Percentiles rank a stretch among this genome's conserved stretches.
phyloP scores from a whole-genome alignment of 495 filamentous ascomycete species.

The Aspergillus sclerotiicarbonarius region DNA sequence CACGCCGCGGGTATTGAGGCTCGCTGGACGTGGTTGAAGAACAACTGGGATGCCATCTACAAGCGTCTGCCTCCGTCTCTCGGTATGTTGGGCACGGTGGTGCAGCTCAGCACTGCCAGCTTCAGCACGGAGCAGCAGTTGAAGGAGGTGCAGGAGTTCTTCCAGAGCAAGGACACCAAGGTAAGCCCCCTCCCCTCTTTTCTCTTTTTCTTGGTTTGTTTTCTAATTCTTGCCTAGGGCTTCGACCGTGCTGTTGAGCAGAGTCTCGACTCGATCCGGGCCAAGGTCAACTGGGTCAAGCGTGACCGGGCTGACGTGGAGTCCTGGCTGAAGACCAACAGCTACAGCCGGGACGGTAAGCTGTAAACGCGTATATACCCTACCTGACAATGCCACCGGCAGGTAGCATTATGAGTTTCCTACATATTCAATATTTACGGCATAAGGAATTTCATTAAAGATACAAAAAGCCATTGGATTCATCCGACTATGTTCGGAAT shows the following conservation, averaged over 20 bases:
- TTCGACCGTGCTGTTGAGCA: slow-evolving; percentile 61
- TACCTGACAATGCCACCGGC: neutral
- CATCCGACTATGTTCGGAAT: too few species aligned
- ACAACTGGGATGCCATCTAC: slow-evolving; percentile 79
- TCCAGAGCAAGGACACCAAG: slow-evolving; percentile 75
- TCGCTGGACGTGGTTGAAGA: slow-evolving; percentile 78
- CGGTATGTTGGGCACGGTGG: slow-evolving; percentile 80
- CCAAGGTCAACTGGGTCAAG: slow-evolving; percentile 61
- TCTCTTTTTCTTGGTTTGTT: neutral
- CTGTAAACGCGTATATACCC: slow-evolving; percentile 23
- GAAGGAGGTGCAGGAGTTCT: slow-evolving; percentile 76
- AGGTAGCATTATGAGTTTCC: neutral
- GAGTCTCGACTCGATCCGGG: slow-evolving; percentile 57
- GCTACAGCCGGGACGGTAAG: slow-evolving; percentile 47
- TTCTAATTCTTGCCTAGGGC: slow-evolving; percentile 32
- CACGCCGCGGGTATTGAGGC: slow-evolving; percentile 77
- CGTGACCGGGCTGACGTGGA: slow-evolving; percentile 61
- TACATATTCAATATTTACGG: neutral
- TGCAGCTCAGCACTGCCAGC: slow-evolving; percentile 77
- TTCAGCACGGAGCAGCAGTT: slow-evolving; percentile 77
- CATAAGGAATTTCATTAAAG: too few species aligned
- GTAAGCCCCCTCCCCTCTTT: slow-evolving; percentile 31
- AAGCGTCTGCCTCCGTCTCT: slow-evolving; percentile 76
- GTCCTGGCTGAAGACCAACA: slow-evolving; percentile 58
- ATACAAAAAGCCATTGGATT: too few species aligned